These are phyloP conservation scores for Rhizoclosmatium globosum DNA, from an alignment of 192 early-diverging fungal genomes.

Conservation along the genomic window DNA sequence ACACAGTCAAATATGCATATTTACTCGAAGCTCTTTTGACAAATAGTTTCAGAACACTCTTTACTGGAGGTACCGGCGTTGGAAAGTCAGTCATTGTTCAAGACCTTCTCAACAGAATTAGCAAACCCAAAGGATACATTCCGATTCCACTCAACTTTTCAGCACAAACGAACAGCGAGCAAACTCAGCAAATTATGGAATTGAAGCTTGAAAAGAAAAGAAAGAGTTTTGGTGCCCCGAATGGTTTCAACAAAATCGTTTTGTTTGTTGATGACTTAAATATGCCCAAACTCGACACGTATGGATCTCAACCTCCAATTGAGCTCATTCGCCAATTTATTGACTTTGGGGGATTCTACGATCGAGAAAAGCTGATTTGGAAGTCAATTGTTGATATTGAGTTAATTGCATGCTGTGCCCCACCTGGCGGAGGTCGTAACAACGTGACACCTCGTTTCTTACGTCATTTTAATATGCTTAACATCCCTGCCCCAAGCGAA, in stretches of 20 bases:
- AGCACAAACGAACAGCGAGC: constrained; percentile 65
- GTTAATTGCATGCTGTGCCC: constrained; percentile 64
- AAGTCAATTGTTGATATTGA: constrained; percentile 64
- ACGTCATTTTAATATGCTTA: constrained; percentile 67
- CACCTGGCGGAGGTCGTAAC: constrained; percentile 68
- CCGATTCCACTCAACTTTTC: constrained; percentile 65
- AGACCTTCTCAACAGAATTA: constrained; percentile 56
- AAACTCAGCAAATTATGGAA: constrained; percentile 70
- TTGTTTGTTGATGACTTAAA: constrained; percentile 71
- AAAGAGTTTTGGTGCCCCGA: constrained; percentile 67
- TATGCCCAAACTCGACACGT: constrained; percentile 62
- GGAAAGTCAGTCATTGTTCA: constrained; percentile 69
- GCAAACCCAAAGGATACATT: constrained; percentile 54
- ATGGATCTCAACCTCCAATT: constrained; percentile 69
- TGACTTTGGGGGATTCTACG: constrained; percentile 67
- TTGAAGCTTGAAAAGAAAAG: constrained; percentile 69
- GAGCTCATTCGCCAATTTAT: constrained; percentile 65
- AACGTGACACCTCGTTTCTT: constrained; percentile 61
- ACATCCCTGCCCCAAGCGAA: constrained; percentile 62
- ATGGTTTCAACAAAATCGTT: constrained; percentile 61
- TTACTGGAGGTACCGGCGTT: constrained; percentile 66
- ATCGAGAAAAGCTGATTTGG: constrained; percentile 67
- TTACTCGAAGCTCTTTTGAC: constrained; percentile 57
- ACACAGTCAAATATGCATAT: constrained; percentile 67
- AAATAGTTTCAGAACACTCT: constrained; percentile 58